Base-by-base conservation (phyloP, 805 yeast genomes). In the Candida morakotiae region DNA sequence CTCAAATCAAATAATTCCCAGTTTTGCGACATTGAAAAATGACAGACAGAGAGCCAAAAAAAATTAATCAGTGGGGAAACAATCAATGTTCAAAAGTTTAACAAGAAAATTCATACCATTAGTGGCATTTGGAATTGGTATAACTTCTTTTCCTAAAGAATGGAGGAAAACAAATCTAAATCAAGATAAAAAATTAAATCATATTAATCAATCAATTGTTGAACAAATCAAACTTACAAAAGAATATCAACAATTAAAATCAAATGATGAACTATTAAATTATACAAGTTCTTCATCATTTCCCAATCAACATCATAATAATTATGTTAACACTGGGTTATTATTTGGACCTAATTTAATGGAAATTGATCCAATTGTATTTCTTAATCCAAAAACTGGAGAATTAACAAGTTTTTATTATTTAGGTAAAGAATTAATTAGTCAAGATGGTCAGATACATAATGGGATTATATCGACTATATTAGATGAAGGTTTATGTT, bases 401-500 rank as follows among this genome's bases (percentile, higher is more conserved):
- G 79, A 79, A 43, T 46, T 85, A 38, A 69, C 73, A 6, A 78
- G 81, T 1, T 80, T 86, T 49, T 79, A 79, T 48, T 88, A 85
- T 49, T 55, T 89, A 26, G 96, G 96, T 2, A 54, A 64, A 4
- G 68, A 72, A 25, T 55, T 88, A 26, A 67, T 79, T 5, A 86
- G 89, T 35, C 76, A 74, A 34, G 83, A 81, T 34, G 86, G 86
- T 0, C 77, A 78, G 36, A 75, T 91, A 14, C 95, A 87, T 54
- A 83, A 84, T 49, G 96, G 97, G 3, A 69, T 89, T 3, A 60
- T 86, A 4, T 73, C 94, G 2, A 80, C 95, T 2, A 56, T 91
- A 10, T 43, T 91, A 37, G 98, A 91, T 59, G 97, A 89, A 55
- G 82, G 83, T 0, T 62, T 91, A 20, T 87, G 96, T 51, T 70